Evolutionary conservation across 1,139 yeast species (phyloP).

Genomic region (Lodderomyces elongisporus): DNA sequence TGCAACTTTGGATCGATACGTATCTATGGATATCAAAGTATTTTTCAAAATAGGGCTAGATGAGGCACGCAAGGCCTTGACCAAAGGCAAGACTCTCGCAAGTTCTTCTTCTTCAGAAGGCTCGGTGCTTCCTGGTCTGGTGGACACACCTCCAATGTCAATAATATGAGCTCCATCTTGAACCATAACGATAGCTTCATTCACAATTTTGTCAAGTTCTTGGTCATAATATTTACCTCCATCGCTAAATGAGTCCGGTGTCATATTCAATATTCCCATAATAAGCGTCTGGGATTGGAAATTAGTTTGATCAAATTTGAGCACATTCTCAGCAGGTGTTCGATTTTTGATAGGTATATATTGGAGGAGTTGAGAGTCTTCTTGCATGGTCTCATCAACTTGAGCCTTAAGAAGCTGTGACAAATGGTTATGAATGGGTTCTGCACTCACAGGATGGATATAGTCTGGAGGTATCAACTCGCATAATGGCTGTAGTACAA

Average conservation of each 20-base stretch:
- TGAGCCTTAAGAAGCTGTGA: conserved; percentile 45
- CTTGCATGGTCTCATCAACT: conserved; percentile 40
- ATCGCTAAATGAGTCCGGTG: conserved; percentile 96
- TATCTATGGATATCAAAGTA: conserved; percentile 71
- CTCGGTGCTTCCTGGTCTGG: conserved; percentile 73
- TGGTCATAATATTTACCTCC: conserved; percentile 50
- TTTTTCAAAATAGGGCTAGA: conserved; percentile 28
- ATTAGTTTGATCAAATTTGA: conserved; percentile 36
- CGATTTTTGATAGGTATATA: conserved; percentile 41
- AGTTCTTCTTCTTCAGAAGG: conserved; percentile 59
- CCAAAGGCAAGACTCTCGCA: conserved; percentile 62
- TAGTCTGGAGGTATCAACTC: conserved; percentile 65
- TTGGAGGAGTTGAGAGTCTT: conserved; percentile 39
- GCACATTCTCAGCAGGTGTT: conserved; percentile 17
- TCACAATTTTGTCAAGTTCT: conserved; percentile 27
- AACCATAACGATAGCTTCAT: conserved; percentile 43
- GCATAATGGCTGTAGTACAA: conserved; percentile 84
- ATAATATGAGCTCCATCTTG: conserved; percentile 60
- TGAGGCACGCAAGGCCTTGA: conserved; percentile 51
- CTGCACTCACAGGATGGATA: conserved; percentile 80
- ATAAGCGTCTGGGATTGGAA: conserved; percentile 42
- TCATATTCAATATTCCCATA: conserved; percentile 85
- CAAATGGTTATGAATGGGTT: conserved; percentile 66
- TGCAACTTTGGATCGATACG: conserved; percentile 77
- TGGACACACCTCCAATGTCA: conserved; percentile 92